Base-by-base conservation (phyloP, 2,329 filamentous ascomycete species). In the Ceratocystis albifundus region DNA sequence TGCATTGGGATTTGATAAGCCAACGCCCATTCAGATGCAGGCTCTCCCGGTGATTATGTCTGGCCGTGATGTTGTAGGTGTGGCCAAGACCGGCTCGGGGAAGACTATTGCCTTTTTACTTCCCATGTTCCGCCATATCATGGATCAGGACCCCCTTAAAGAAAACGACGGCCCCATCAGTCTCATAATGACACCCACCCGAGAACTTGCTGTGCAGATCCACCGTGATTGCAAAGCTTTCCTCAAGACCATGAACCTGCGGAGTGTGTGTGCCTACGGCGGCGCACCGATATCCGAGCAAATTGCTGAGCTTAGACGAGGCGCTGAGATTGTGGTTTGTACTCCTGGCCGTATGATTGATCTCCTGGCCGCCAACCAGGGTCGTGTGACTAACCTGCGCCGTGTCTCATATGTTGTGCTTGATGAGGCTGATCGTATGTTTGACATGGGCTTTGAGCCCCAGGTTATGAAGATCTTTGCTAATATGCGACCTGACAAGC, bases 371-470 rank as follows among this genome's bases (percentile, higher is more conserved):
- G 91, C 92, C 64, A 99, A 97, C 73, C 88, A 89, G 70, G 93
- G 93, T n/a, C 85, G 92, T 69, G 92, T 97, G 8, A 96, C 93
- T 12, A 97, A 95, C 72, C 80, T 99, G 66, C 86, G 84, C 70
- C 84, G 94, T 69, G 90, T 96, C 12, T 94, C 90, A 0, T 99
- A 97, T 74, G 86, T 96, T 28, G 94, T 99, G 10, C 83, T 99
- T 48, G 94, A 99, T 74, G 94, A 99, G 77, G 94, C 94, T 61
- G 94, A 99, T 76, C 88, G 94, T 69, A 97, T 99, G 94, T 96
- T 97, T 74, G 94, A 99, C 75, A 97, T 99, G 94, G 94, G 94
- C 15, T 99, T 99, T 73, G 93, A 96, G 76, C 93, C 94, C 1
- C 94, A 99, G 75, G 92, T 99, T 65, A 94, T 94, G 85, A 96